Conservation (phyloP, 768 basidiomycete species). For the Naganishia vishniacii region DNA sequence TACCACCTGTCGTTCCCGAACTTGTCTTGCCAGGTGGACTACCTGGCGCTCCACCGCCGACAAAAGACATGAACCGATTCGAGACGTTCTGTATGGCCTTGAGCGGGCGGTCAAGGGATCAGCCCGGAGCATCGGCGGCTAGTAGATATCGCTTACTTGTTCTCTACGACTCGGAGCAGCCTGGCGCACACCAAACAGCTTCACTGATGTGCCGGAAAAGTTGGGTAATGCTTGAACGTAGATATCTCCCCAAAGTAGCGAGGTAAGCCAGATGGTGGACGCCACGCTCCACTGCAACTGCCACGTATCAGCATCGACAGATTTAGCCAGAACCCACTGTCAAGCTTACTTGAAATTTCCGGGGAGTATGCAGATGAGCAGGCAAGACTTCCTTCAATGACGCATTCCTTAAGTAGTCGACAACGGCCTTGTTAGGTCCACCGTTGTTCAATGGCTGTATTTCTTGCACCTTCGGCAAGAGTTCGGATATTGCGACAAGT, state of each 20-base stretch:
- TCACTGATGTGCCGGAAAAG: constrained; percentile 84
- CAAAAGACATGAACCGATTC: constrained; percentile 28
- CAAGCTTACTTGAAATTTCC: constrained; percentile 66
- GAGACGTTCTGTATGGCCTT: constrained; percentile 30
- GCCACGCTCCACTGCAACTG: constrained; percentile 79
- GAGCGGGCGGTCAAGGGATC: background rate
- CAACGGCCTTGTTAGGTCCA: constrained; percentile 63
- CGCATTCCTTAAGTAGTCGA: constrained; percentile 67
- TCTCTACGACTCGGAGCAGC: constrained; percentile 45
- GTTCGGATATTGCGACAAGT: constrained; percentile 79
- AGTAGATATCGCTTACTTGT: constrained; percentile 15
- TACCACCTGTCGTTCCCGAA: background rate
- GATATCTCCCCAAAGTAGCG: constrained; percentile 89
- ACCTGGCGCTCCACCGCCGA: constrained; percentile 6
- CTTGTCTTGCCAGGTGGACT: background rate
- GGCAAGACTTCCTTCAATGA: constrained; percentile 70
- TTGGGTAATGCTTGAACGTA: constrained; percentile 85
- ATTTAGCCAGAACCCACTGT: background rate
- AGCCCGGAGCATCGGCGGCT: background rate
- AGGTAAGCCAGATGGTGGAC: constrained; percentile 84
- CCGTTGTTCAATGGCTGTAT: constrained; percentile 64
- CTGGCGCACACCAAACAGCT: constrained; percentile 86
- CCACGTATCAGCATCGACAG: constrained; percentile 14
- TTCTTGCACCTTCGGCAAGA: constrained; percentile 76
- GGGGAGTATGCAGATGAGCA: constrained; percentile 59